These are phyloP conservation scores for Hyaloscypha hepaticicola DNA, from an alignment of 495 filamentous ascomycete genomes.

Conservation along the genomic window DNA sequence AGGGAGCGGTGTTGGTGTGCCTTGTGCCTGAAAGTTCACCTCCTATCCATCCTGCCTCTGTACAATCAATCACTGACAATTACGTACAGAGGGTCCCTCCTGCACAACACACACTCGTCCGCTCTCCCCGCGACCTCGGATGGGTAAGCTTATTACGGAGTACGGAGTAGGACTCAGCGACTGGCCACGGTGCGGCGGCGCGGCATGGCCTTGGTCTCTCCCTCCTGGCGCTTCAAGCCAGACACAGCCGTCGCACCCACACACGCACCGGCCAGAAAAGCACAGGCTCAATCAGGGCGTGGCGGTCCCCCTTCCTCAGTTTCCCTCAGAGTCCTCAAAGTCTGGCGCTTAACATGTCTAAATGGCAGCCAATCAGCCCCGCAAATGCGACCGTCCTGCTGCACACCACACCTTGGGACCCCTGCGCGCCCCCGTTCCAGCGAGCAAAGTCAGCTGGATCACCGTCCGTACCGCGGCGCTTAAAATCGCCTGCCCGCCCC, in stretches of 20 bases:
- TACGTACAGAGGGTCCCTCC: neutral
- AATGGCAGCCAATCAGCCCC: neutral
- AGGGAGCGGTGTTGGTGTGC: no score
- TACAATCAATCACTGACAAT: neutral
- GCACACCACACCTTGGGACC: constrained; percentile 9
- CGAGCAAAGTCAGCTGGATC: constrained; percentile 9
- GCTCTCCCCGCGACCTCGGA: neutral
- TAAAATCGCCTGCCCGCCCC: neutral
- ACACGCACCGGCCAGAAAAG: neutral
- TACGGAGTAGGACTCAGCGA: neutral
- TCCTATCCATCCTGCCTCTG: neutral
- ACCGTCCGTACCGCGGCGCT: constrained; percentile 11
- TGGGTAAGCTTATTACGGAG: neutral
- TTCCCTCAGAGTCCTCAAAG: no score
- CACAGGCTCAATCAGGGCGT: neutral
- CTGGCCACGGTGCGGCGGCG: neutral
- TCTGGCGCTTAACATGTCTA: constrained; percentile 8
- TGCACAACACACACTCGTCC: neutral
- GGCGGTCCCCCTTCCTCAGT: neutral
- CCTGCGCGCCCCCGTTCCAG: neutral
- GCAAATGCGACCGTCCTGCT: neutral
- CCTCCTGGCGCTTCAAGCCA: neutral
- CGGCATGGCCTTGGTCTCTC: no score
- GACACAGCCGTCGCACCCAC: neutral
- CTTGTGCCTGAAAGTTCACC: neutral